These are phyloP conservation scores for Dryas drummondii DNA, from an alignment of 306 rosid species.

Conservation along the genomic window DNA sequence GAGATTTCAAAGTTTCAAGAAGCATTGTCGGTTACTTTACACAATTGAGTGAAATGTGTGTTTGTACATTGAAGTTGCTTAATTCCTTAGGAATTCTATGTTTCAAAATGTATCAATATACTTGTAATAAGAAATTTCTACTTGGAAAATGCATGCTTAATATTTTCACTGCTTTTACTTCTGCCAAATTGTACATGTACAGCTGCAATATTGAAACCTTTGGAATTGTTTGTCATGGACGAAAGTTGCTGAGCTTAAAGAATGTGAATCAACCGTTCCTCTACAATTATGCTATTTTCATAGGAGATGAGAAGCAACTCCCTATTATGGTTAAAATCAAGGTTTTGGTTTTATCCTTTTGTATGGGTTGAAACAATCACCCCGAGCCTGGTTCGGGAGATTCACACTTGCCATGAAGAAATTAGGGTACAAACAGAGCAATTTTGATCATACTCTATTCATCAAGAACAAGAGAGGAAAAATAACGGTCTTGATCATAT, in stretches of 20 bases:
- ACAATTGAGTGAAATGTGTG: neutral
- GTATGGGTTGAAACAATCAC: too few relatives aligned
- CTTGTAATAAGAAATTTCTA: constrained; percentile 5
- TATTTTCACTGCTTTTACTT: constrained; percentile 52
- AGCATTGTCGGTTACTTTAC: neutral
- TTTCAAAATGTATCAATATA: neutral
- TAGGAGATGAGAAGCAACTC: constrained; percentile 61
- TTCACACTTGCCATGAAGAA: too few relatives aligned
- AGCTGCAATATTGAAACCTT: neutral
- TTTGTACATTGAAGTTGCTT: constrained; percentile 27
- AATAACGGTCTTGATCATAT: too few relatives aligned
- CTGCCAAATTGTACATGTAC: constrained; percentile 27
- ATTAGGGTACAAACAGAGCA: too few relatives aligned
- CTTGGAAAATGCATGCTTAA: constrained; percentile 36
- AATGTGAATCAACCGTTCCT: constrained; percentile 57
- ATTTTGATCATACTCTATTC: too few relatives aligned
- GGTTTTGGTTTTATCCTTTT: constrained; percentile 30
- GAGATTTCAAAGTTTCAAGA: constrained; percentile 10
- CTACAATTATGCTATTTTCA: constrained; percentile 45
- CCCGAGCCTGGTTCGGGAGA: too few relatives aligned
- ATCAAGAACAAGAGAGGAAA: too few relatives aligned
- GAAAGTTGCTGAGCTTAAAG: constrained; percentile 59
- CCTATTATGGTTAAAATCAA: constrained; percentile 62
- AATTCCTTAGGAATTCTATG: neutral
- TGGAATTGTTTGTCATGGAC: constrained; percentile 43